These are phyloP conservation scores for Diaporthe sp. DNA, from an alignment of 2,329 filamentous ascomycete species.

Conservation along the genomic window DNA sequence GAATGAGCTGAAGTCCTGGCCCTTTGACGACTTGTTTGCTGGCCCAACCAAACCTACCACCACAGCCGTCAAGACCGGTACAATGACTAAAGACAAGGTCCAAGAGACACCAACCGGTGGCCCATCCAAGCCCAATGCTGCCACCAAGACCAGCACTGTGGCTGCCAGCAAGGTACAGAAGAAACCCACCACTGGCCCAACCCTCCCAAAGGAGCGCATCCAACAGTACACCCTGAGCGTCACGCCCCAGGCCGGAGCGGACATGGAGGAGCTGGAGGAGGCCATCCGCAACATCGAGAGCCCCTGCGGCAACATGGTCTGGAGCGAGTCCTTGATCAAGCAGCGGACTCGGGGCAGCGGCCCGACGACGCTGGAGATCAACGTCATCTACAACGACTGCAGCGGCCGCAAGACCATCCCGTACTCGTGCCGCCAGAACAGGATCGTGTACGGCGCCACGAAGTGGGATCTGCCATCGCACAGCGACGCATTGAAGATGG, in stretches of 20 bases:
- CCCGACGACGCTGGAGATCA: conserved; percentile 4
- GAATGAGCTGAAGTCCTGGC: background rate
- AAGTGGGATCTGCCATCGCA: background rate
- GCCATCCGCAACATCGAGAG: background rate
- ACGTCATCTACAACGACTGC: conserved; percentile 22
- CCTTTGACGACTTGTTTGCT: no score
- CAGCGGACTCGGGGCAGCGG: background rate
- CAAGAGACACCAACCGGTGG: background rate
- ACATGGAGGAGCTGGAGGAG: background rate
- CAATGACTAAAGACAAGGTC: background rate
- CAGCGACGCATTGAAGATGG: background rate
- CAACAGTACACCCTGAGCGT: conserved; percentile 7
- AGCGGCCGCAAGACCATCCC: background rate
- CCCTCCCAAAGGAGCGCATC: conserved; percentile 4
- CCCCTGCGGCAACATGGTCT: conserved; percentile 9
- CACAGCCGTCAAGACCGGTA: background rate
- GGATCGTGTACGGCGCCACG: no score
- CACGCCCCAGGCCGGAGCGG: background rate
- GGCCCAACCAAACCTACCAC: background rate
- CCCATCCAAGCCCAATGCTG: no score
- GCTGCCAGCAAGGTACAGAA: background rate
- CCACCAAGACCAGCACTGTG: background rate
- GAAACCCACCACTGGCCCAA: no score
- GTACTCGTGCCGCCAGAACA: background rate
- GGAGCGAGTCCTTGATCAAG: background rate